Base-by-base conservation (phyloP, 192 early-diverging fungal species). In the Coemansia sp. region DNA sequence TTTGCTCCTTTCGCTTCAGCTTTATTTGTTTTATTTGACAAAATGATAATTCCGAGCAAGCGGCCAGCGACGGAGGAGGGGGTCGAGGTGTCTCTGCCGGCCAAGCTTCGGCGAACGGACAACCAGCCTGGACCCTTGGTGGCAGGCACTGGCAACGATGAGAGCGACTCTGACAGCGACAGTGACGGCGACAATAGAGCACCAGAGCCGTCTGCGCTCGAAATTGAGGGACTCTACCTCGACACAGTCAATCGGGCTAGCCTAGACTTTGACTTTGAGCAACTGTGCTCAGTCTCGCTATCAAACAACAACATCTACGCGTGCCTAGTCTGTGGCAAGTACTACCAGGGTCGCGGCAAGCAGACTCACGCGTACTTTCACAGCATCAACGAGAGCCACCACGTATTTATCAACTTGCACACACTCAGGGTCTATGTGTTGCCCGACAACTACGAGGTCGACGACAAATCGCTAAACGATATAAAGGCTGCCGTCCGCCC, bases 251-350 rank as follows among this genome's bases (percentile, higher is more conserved):
- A 95, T 66, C 85, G 96, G 10, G 81, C 88, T 63, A 87, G 88
- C 79, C 86, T 99, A 33, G 97, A 99, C 82, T 99, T 99, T 88
- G 97, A 99, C 73, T 99, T 99, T 80, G 97, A 99, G 74, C 95
- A 97, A 62, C 88, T 97, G 21, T 99, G 97, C 80, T 96, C 93
- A 3, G 94, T 99, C 1, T 97, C 95, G 30, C 86, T 99, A 44
- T 91, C 91, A 35, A 93, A 95, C 66, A 74, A 92, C 74, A 99
- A 99, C 60, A 93, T 99, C 0, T 99, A 99, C 71, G 92, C 95
- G 0, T 99, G 97, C 76, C 88, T 99, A 7, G 91, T 96, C 6
- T 99, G 97, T 68, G 97, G 96, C 59, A 97, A 94, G 74, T 99
- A 95, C 73, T 96, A 87, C 69, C 95, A 96, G 87, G 94, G 97